Conservation (phyloP, 495 filamentous ascomycete genomes). For the Penicillium manginii region DNA sequence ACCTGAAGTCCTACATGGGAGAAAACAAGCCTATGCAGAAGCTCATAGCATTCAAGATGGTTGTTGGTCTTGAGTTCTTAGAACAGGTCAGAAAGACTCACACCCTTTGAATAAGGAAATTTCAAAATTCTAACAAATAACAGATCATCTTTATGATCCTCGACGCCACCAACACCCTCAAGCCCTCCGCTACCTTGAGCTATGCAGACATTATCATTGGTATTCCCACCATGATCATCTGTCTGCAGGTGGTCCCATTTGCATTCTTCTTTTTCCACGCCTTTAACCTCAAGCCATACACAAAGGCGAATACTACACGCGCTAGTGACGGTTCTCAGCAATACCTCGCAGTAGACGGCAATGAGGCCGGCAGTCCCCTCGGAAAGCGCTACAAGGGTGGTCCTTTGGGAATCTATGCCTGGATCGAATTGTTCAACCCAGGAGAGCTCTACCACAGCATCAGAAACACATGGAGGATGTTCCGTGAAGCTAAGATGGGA, state of each 20-base stretch:
- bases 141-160: slow-evolving; percentile 38
- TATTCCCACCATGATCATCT: slow-evolving; percentile 37
- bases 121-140: not conserved
- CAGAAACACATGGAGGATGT: too few relatives aligned
- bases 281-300: slow-evolving; percentile 31
- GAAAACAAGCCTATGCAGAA: slow-evolving; percentile 30
- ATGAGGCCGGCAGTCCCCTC: not conserved
- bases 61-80: slow-evolving; percentile 35
- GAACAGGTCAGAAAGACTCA: slow-evolving; percentile 23
- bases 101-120: not conserved
- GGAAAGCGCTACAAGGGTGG: slow-evolving; percentile 20
- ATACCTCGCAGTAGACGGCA: slow-evolving; percentile 7
- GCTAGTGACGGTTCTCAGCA: not conserved
- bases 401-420: slow-evolving; percentile 17
- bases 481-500: too few relatives aligned
- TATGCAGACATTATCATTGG: slow-evolving; percentile 40
- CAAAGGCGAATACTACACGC: not conserved
- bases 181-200: slow-evolving; percentile 25
- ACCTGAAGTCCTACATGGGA: slow-evolving; percentile 24
- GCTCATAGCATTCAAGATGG: slow-evolving; percentile 36
- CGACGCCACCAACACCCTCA: slow-evolving; percentile 23
- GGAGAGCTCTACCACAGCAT: slow-evolving; percentile 12
- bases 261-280: slow-evolving; percentile 37
- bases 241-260: slow-evolving; percentile 40
- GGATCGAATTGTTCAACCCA: slow-evolving; percentile 15